These are phyloP conservation scores for Pichia norvegensis DNA, from an alignment of 1,139 yeast species.

Conservation along the genomic window DNA sequence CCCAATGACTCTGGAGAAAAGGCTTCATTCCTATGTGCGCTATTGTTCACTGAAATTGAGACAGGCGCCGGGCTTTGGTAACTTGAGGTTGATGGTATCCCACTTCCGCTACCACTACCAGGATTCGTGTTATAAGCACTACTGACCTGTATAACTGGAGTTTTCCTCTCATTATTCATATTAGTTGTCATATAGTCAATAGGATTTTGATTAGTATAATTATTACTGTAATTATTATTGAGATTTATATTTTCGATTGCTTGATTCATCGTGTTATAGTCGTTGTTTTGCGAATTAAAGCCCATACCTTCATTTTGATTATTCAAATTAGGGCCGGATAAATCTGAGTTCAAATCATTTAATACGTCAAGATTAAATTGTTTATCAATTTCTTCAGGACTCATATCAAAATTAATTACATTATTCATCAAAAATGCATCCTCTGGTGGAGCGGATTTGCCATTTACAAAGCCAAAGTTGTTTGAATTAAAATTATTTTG, in stretches of 20 bases:
- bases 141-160: background rate
- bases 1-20: constrained; percentile 24
- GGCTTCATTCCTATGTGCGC: constrained; percentile 16
- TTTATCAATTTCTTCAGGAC: background rate
- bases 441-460: background rate
- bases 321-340: background rate
- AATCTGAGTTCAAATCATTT: background rate
- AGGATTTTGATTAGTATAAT: background rate
- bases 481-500: background rate
- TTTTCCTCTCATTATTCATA: constrained; percentile 1
- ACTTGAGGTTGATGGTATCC: background rate
- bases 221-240: background rate
- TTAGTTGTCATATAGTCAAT: background rate
- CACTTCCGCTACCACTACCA: background rate
- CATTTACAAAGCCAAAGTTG: background rate
- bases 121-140: background rate
- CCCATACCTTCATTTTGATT: background rate
- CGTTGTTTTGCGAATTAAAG: background rate
- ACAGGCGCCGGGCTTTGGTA: constrained; percentile 12
- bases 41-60: constrained; percentile 5
- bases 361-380: background rate
- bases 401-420: background rate
- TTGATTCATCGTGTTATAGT: background rate
- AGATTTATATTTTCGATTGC: background rate
- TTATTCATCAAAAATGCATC: background rate